Base-by-base conservation (phyloP, 2,329 filamentous ascomycete genomes). In the Cordyceps farinosa region DNA sequence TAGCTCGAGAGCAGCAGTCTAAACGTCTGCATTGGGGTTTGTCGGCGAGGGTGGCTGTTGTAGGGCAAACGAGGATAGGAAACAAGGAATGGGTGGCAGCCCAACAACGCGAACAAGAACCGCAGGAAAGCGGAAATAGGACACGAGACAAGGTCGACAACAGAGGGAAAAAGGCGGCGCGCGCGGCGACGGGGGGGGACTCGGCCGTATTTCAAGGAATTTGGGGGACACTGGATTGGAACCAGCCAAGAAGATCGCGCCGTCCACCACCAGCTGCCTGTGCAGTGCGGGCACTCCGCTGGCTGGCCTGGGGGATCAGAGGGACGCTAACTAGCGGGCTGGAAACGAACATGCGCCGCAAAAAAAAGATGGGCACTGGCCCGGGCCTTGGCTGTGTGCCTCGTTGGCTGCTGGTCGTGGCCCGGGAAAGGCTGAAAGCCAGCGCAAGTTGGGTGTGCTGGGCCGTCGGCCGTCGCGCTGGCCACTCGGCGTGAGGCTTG, bases 131-230 rank as follows among this genome's bases (percentile, higher is more conserved):
- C 3, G 29, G 38, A 44, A 57, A 57, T 34, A 32, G 29, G 40
- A 36, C 30, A 47, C 13, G 9, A n/a, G 11, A 53, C 13, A 59
- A 17, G 22, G 27, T 32, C 40, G 34, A 57, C 27, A 7, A 7
- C 40, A 34, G 29, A 22, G 7, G 9, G 9, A 50, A 47, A 44
- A 47, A 44, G 5, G 40, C 50, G 30, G 17, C 38, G 40, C 7
- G 22, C 22, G 22, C 22, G 22, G 22, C 22, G 22, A 22, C 22
- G 22, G 30, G 58, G 40, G 58, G 57, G 58, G 40, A 53, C 1
- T 7, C n/a, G n/a, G 50, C 38, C 27, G 58, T 61, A 54, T 61
- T 61, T 61, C 50, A 61, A 61, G 50, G 40, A 22, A 40, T 30
- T 47, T 32, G 58, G 47, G 34, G 45, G 44, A 11, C 44, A 42